Evolutionary conservation across 1,284 basidiomycete genomes (phyloP).

Genomic region (Apiotrichum montevideense): DNA sequence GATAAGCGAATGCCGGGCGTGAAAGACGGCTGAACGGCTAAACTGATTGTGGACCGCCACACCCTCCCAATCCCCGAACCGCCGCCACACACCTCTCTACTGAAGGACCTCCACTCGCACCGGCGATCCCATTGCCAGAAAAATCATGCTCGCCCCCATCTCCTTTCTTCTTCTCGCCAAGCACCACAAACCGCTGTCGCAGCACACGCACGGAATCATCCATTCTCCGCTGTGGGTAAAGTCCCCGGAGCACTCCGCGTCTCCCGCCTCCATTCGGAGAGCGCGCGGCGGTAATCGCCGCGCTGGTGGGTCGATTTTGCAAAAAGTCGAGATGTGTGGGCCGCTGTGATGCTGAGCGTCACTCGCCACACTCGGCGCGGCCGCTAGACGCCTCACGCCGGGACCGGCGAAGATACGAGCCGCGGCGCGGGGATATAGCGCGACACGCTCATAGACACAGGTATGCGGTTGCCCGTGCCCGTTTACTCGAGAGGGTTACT

Average conservation of each 20-base stretch:
- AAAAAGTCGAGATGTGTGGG: no score
- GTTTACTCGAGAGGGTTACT: conserved; percentile 30
- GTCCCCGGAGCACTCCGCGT: conserved; percentile 41
- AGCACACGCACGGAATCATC: conserved; percentile 31
- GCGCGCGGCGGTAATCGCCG: conserved; percentile 11
- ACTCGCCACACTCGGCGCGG: not conserved
- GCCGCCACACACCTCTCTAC: not conserved
- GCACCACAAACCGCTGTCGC: conserved; percentile 45
- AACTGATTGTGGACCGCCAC: no score
- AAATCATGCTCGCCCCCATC: no score
- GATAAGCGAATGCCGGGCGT: no score
- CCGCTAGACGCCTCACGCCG: not conserved
- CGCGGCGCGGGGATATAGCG: conserved; percentile 7
- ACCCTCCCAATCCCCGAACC: no score
- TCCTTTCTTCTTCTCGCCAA: conserved; percentile 8
- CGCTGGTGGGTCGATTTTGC: not conserved
- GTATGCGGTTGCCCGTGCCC: conserved; percentile 42
- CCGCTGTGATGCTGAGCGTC: not conserved
- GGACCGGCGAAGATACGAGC: conserved; percentile 43
- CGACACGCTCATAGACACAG: conserved; percentile 37
- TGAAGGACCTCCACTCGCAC: no score
- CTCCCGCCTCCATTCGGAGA: conserved; percentile 2
- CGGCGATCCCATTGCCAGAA: no score
- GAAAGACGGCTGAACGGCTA: no score
- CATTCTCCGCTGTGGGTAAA: conserved; percentile 42